Evolutionary conservation across 1,284 basidiomycete species (phyloP).

Genomic region (Leccinum holopus): DNA sequence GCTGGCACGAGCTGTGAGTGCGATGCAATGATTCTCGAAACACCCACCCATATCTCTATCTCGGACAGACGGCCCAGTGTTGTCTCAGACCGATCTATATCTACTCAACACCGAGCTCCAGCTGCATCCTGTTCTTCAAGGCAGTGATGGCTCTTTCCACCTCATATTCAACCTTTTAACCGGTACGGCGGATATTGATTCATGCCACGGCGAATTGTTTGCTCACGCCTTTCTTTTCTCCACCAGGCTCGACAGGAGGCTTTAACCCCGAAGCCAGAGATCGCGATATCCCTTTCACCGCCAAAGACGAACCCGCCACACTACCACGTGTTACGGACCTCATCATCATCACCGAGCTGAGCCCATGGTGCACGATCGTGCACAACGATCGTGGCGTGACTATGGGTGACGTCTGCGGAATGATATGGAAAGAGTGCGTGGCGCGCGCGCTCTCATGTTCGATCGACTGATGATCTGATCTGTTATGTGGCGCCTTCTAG

Average conservation of each 20-base stretch:
- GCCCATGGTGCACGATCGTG: constrained; percentile 79
- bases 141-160: constrained; percentile 49
- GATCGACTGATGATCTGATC: constrained; percentile 12
- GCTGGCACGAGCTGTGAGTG: constrained; percentile 34
- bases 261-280: constrained; percentile 58
- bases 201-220: background rate
- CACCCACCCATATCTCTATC: background rate
- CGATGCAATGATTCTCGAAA: background rate
- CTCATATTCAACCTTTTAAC: constrained; percentile 70
- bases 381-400: constrained; percentile 72
- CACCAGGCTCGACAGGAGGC: constrained; percentile 55
- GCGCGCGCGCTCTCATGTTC: background rate
- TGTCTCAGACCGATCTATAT: constrained; percentile 73
- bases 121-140: constrained; percentile 67
- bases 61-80: constrained; percentile 67
- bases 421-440: constrained; percentile 70
- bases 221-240: background rate
- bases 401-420: constrained; percentile 63
- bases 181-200: constrained; percentile 42
- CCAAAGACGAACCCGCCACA: constrained; percentile 76
- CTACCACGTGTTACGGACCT: constrained; percentile 73
- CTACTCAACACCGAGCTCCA: constrained; percentile 65
- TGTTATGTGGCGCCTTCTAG: constrained; percentile 36
- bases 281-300: constrained; percentile 59
- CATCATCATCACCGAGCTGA: constrained; percentile 67